Base-by-base conservation (phyloP, 768 basidiomycete genomes). In the Russula olivacea region DNA sequence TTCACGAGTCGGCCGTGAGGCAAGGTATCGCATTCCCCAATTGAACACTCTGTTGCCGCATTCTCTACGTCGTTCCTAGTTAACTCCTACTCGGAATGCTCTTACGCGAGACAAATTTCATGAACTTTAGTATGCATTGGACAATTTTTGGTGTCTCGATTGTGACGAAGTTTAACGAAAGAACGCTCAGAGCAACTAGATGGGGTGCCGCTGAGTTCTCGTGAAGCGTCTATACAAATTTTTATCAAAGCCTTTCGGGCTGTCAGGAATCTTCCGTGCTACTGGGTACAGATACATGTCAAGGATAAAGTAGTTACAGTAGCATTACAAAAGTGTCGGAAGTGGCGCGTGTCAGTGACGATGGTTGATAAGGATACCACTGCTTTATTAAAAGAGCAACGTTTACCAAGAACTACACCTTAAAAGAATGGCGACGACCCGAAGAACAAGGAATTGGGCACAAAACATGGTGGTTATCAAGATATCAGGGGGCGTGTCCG, bases 1-100 rank as follows among this genome's bases (percentile, higher is more conserved):
- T 75, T 41, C 65, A 54, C 9, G 77, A 80, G 61, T 80, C 79
- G 30, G 78, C 78, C 2, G 6, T 38, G 17, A 64, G 79, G 30
- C 79, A 80, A 53, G 70, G 69, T 3, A 66, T 74, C 21, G 1
- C 36, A 11, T 72, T 74, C 58, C 75, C 68, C 1, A 5, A 19
- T 32, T 40, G 34, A 52, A 11, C 61, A 6, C 48, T 49, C 34
- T 52, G 56, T 21, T 41, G 19, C n/a, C 51, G 52, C 52, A 36
- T 54, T 47, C 30, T 47, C 21, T 23, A 58, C 36, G 38, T 21
- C 21, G 30, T 49, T 21, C 48, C 28, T 56, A 51, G 12, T 48
- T 55, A 25, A 25, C 23, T 15, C 36, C 7, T 34, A 15, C 59
- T 40, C 7, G 51, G 25, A 25, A 9, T 54, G 19, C 14, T 38